Conservation (phyloP, 2,329 filamentous ascomycete species). For the Pseudogymnoascus verrucosus region DNA sequence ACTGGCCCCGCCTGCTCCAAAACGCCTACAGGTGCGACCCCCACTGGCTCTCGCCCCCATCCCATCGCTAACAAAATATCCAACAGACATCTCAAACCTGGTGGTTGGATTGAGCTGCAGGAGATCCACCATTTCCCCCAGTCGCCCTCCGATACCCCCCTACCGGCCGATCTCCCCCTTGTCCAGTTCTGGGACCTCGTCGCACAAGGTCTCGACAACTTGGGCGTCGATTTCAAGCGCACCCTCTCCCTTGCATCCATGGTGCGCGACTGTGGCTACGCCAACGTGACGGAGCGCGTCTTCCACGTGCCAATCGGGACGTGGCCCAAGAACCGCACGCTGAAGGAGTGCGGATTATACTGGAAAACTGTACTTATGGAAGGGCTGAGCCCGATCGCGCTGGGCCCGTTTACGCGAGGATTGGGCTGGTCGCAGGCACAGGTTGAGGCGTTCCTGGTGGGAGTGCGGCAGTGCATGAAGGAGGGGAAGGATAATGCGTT, state of each 20-base stretch:
- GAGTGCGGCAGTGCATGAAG: slow-evolving; percentile 41
- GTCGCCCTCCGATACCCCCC: slow-evolving; percentile 32
- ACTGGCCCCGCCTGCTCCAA: slow-evolving; percentile 44
- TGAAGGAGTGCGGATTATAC: slow-evolving; percentile 45
- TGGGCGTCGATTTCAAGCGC: slow-evolving; percentile 41
- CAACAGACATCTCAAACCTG: slow-evolving; percentile 42
- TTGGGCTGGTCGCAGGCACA: slow-evolving; percentile 41
- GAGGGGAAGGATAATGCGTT: slow-evolving; percentile 23
- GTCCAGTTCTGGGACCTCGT: slow-evolving; percentile 41
- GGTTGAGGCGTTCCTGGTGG: slow-evolving; percentile 40
- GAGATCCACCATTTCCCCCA: slow-evolving; percentile 44
- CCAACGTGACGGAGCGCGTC: slow-evolving; percentile 41
- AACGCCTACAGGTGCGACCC: slow-evolving; percentile 38
- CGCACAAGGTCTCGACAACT: slow-evolving; percentile 34
- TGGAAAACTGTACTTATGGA: slow-evolving; percentile 44
- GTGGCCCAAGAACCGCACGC: slow-evolving; percentile 43
- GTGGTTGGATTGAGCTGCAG: slow-evolving; percentile 48
- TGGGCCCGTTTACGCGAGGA: slow-evolving; percentile 44
- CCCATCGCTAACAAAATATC: slow-evolving; percentile 9
- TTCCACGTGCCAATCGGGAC: slow-evolving; percentile 47
- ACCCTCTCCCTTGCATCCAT: slow-evolving; percentile 35
- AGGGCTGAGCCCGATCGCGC: slow-evolving; percentile 42
- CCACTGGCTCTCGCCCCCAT: neutral
- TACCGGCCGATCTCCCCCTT: slow-evolving; percentile 35
- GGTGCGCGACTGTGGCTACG: slow-evolving; percentile 44